A percentile compares a stretch with the other conserved stretches of the same genome.
These are phyloP conservation scores for Cystoisospora suis DNA, from an alignment of 169 alveolate genomes.

Conservation along the genomic window DNA sequence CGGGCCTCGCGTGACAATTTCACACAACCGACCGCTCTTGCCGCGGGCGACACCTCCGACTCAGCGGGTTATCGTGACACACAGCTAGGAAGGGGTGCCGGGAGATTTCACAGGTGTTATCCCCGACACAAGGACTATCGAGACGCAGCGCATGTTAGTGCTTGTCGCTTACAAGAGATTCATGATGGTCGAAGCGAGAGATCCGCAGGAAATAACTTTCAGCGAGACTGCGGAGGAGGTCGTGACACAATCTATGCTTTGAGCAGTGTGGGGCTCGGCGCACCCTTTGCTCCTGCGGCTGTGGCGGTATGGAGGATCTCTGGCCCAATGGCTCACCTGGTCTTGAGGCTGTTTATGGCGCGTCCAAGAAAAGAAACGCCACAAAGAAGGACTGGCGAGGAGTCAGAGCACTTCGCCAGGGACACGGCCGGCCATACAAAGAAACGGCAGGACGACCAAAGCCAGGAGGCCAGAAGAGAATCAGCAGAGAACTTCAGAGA, in stretches of 20 bases:
- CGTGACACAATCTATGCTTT: slow-evolving; percentile 16
- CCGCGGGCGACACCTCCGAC: no score
- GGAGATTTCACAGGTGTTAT: no score
- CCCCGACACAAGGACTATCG: no score
- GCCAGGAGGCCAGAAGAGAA: background rate
- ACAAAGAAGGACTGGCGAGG: background rate
- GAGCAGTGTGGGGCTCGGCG: background rate
- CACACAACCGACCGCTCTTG: no score
- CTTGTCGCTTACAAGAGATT: no score
- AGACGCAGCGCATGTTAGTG: no score
- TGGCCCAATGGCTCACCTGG: slow-evolving; percentile 38
- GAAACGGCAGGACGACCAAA: background rate
- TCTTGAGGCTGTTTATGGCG: slow-evolving; percentile 28
- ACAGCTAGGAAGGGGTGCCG: no score
- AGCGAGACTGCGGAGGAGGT: background rate
- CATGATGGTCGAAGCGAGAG: no score
- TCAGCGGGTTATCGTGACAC: no score
- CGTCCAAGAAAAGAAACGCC: background rate
- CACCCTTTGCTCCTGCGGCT: slow-evolving; percentile 25
- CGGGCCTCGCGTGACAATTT: no score
- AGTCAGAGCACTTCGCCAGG: background rate
- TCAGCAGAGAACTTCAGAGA: background rate
- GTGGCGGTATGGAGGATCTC: slow-evolving; percentile 49
- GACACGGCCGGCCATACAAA: background rate
- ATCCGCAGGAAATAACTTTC: no score